Base-by-base conservation (phyloP, 306 rosid species). In the Carpinus viminea region DNA sequence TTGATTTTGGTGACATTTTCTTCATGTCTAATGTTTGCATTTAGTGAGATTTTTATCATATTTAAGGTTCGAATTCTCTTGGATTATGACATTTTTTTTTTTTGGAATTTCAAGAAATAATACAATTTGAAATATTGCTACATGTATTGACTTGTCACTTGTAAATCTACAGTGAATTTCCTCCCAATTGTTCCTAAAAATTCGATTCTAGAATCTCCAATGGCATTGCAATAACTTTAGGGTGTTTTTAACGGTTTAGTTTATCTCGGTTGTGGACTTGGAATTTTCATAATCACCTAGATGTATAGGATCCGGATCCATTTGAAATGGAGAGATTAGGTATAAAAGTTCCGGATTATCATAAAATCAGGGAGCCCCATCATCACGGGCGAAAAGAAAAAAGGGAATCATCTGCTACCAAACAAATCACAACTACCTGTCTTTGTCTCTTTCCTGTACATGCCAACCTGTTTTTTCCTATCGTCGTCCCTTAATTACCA, bases 371-470 rank as follows among this genome's bases (percentile, higher is more conserved):
- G 80, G 69, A 75, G 76, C 82, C 80, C 89, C 83, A 85, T 73
- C 72, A 75, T 84, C 89, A 87, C 89, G 83, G 93, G 53, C 74
- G 70, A 68, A 79, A 80, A 76, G 82, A 72, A 55, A 54, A 17
- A 57, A 70, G 65, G 24, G 18, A 41, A 79, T 77, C 76, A 55
- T 77, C 74, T 78, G 34, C 73, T 80, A 61, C 85, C 87, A 78
- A 87, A 87, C 88, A 79, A 80, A 85, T 79, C 86, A 73, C 82
- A 80, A 78, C 85, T 85, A 60, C 60, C 82, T 79, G 76, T 84
- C 86, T 80, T 77, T 85, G 90, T 84, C 91, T 78, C 83, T 80
- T 80, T 48, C 80, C 76, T 74, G 45, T 74, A 78, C 86, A 76
- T 73, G 84, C 86, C 87, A 73, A 83, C 91, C 78, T 64, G 80